phyloP scores from a whole-genome alignment of 257 asterid species.

The Scutellaria baicalensis region DNA sequence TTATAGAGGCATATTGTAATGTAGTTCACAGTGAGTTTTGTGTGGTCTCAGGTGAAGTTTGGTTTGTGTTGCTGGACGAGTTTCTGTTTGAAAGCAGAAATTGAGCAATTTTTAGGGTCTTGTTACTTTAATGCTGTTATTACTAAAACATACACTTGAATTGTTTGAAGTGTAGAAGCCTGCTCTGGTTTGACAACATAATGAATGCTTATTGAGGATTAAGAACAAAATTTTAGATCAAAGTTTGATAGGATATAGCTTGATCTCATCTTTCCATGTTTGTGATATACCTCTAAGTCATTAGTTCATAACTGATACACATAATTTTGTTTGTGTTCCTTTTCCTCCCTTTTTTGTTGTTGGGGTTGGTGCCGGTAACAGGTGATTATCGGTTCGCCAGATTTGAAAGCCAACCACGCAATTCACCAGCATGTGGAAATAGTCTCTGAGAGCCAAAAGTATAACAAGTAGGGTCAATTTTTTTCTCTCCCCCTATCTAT shows the following conservation, averaged over 20 bases:
- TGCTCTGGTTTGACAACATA: not conserved
- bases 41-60: not conserved
- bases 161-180: not conserved
- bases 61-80: not conserved
- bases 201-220: not conserved
- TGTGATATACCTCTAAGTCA: not conserved
- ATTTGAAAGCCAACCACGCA: constrained; percentile 94
- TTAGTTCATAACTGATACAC: not conserved
- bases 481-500: not conserved
- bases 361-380: constrained; percentile 14
- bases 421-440: constrained; percentile 89
- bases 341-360: not conserved
- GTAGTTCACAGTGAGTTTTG: not conserved
- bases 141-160: not conserved
- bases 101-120: not conserved
- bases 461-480: constrained; percentile 60
- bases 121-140: not conserved
- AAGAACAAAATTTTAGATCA: not conserved
- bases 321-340: not conserved
- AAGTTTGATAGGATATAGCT: not conserved
- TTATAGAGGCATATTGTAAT: not conserved
- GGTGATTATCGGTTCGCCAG: constrained; percentile 89
- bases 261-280: not conserved
- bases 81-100: not conserved
- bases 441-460: constrained; percentile 82